Evolutionary conservation across 345 rosid species (phyloP), one percentile per base, ranked within the genome.

Genomic region (Luvunga scandens): DNA sequence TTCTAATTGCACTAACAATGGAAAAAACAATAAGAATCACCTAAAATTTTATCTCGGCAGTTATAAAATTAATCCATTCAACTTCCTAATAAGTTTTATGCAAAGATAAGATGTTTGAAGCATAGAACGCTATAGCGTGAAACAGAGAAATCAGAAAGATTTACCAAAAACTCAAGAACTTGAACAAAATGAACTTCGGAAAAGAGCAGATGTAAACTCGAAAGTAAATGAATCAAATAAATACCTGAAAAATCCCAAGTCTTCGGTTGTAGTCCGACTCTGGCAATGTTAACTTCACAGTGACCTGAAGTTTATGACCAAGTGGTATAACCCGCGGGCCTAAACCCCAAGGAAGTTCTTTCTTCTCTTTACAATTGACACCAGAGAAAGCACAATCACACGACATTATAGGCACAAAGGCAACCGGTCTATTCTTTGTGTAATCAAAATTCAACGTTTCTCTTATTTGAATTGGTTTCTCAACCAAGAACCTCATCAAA

Each of bases 171-270:
- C 68, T 22, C n/a, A 19, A 21, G 6, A 4, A 18, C 16, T 57
- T 34, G 65, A 27, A 71, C 60, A 39, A 2, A 2, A 71, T 34
- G 19, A 39, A 60, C 21, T 24, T 61, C 8, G 73, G 14, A 33
- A 76, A 30, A 71, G 30, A 33, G 4, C 38, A 78, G 28, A 25
- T 22, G 22, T 7, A 69, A 28, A 39, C 50, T 56, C 28, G 8
- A 45, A 28, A 61, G 27, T 56, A 16, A 39, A 74, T 22, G 45
- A 79, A 76, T 30, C 34, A 63, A 63, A 69, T 30, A n/a, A 70
- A 45, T 85, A 93, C 99, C 97, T 95, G 97, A 86, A 93, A 95
- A 76, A 90, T 81, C 81, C 98, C 97, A 78, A 93, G 97, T 55
- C 88, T 85, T 85, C 85, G 87, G 85, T 95, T 95, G 72, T 95